These are phyloP conservation scores for Rhizopogon sp. DNA, from an alignment of 768 basidiomycete genomes.

Conservation along the genomic window DNA sequence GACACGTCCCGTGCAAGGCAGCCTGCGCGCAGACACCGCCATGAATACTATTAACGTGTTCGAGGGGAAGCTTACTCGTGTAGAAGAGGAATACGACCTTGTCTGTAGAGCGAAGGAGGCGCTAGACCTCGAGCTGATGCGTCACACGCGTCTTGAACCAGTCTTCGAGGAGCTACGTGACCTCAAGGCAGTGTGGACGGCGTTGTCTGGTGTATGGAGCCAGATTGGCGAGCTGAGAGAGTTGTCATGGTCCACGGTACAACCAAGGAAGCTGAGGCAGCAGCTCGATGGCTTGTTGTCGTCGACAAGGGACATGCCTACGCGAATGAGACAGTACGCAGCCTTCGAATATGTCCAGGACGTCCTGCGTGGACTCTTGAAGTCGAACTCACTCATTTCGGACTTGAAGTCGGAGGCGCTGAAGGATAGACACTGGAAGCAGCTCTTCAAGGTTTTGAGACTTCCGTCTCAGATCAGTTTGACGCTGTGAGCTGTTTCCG, in stretches of 20 bases:
- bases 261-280: constrained; percentile 91
- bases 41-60: constrained; percentile 96
- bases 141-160: constrained; percentile 88
- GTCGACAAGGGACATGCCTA: constrained; percentile 99
- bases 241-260: constrained; percentile 85
- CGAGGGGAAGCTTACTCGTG: constrained; percentile 82
- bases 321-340: constrained; percentile 97
- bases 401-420: constrained; percentile 97
- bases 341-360: constrained; percentile 99
- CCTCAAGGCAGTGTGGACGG: constrained; percentile 98
- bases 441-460: constrained; percentile 85
- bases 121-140: constrained; percentile 84
- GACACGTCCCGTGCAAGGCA: constrained; percentile 94
- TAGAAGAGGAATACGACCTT: constrained; percentile 93
- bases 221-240: constrained; percentile 89
- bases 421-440: constrained; percentile 98
- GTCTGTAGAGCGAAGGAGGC: constrained; percentile 97
- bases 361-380: constrained; percentile 75
- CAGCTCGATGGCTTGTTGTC: constrained; percentile 86
- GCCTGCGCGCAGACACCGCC: constrained; percentile 92
- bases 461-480: constrained; percentile 73
- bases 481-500: constrained; percentile 47
- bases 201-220: constrained; percentile 94
- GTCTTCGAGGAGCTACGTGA: constrained; percentile 94
- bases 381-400: constrained; percentile 83